These are phyloP conservation scores for Perkinsus olseni DNA, from an alignment of 169 alveolate species.

Conservation along the genomic window DNA sequence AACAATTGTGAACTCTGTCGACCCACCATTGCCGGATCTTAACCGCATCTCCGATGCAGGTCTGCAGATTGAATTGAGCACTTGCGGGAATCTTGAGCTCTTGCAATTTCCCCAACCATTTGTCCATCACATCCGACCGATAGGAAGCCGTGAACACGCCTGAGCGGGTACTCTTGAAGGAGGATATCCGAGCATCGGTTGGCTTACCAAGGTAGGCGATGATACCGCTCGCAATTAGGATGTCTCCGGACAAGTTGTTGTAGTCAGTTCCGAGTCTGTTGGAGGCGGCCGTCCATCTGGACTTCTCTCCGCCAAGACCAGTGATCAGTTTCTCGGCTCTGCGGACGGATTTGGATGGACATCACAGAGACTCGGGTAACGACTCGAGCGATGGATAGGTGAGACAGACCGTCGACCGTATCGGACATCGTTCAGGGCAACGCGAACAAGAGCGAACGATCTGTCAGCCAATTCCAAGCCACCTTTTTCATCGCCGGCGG, in stretches of 20 bases:
- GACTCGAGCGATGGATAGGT: no score
- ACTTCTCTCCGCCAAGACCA: slow-evolving; percentile 85
- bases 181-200: no score
- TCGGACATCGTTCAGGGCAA: no score
- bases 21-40: slow-evolving; percentile 73
- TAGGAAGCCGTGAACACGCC: slow-evolving; percentile 78
- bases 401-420: no score
- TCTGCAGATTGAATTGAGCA: slow-evolving; percentile 46
- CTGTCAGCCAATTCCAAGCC: no score
- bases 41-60: slow-evolving; percentile 75
- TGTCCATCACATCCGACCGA: slow-evolving; percentile 52
- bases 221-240: slow-evolving; percentile 61
- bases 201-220: slow-evolving; percentile 53
- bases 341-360: no score
- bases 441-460: no score
- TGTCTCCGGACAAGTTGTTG: slow-evolving; percentile 78
- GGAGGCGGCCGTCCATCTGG: slow-evolving; percentile 86
- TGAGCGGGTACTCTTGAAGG: not conserved
- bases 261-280: slow-evolving; percentile 65
- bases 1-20: no score
- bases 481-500: not conserved
- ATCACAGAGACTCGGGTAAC: no score
- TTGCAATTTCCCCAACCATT: slow-evolving; percentile 51
- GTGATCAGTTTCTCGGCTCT: slow-evolving; percentile 86
- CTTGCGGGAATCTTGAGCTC: slow-evolving; percentile 56